These are phyloP conservation scores for Fusarium napiforme DNA, from an alignment of 2,329 filamentous ascomycete species.

Conservation along the genomic window DNA sequence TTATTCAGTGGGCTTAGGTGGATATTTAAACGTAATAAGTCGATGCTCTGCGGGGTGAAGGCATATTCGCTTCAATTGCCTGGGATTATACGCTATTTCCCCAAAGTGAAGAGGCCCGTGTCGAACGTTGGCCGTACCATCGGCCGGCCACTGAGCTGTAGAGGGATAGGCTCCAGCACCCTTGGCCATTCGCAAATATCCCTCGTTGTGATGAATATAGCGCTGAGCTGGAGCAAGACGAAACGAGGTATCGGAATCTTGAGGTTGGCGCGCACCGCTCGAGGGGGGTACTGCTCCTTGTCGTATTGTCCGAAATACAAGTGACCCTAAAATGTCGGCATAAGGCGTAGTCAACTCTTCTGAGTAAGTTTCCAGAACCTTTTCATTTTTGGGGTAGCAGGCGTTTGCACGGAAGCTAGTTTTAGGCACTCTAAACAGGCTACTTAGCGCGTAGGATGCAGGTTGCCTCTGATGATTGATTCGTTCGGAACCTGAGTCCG, in stretches of 20 bases:
- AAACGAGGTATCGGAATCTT: not conserved
- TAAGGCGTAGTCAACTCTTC: conserved; percentile 10
- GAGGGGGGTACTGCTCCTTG: not conserved
- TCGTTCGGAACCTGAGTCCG: conserved; percentile 16
- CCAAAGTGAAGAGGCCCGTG: conserved; percentile 9
- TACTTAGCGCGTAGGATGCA: not conserved
- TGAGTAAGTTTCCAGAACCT: conserved; percentile 25
- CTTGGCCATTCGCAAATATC: conserved; percentile 8
- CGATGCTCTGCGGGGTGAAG: conserved; percentile 10
- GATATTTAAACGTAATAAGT: conserved; percentile 39
- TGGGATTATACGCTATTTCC: conserved; percentile 5
- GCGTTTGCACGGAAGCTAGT: not conserved
- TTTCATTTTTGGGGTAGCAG: conserved; percentile 4
- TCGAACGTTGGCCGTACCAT: conserved; percentile 8
- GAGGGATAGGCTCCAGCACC: conserved; percentile 6
- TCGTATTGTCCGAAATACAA: not conserved
- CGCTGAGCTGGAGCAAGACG: not conserved
- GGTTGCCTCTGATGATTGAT: conserved; percentile 7
- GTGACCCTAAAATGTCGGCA: not conserved
- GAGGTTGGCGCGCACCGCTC: not conserved
- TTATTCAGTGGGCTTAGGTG: conserved; percentile 30
- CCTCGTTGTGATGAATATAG: conserved; percentile 8
- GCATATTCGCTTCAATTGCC: conserved; percentile 7
- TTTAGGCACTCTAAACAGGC: not conserved
- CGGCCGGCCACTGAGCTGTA: conserved; percentile 3